Base-by-base conservation (phyloP, 2,329 filamentous ascomycete genomes). In the Trichoderma simmonsii region DNA sequence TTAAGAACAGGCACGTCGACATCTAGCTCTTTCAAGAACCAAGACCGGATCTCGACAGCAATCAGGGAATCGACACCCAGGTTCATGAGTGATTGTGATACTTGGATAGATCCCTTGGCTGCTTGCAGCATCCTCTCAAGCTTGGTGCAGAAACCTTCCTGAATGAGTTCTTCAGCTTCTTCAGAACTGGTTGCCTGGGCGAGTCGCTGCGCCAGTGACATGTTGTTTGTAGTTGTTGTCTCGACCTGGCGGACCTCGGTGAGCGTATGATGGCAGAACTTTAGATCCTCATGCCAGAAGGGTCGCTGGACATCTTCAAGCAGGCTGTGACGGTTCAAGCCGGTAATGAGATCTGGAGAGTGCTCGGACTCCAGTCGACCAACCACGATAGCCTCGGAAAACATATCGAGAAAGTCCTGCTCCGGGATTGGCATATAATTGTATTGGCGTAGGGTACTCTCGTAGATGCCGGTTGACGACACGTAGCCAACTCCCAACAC, bases 1-100 rank as follows among this genome's bases (percentile, higher is more conserved):
- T 84, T 85, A 4, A 87, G 77, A 0, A 86, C 81, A 0, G 85
- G 82, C 1, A 87, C 79, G 60, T 86, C 82, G 0, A 82, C 77
- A 0, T 81, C 72, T 0, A 86, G 63, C 43, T 83, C 78, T 71
- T 85, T 85, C 24, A 82, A 57, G 73, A 87, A 85, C 86, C 86
- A 88, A 3, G 82, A 78, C 0, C 85, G 82, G 5, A 84, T 83
- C 81, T 77, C 77, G 7, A 79, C 77, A 1, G 79, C 77, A 2
- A 79, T 73, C 9, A 81, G 72, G 0, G 78, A 78, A 66, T 80
- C 79, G 18, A 80, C 73, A 1, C 79, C 78, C 1, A 79, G 73
- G 21, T 80, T 77, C 9, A 75, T 72, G 15, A 77, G 68, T 6
- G 71, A 66, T 24, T 62, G 56, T 12, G 72, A 34, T 3, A 71